These are phyloP conservation scores for Gamsiella multidivaricata DNA, from an alignment of 192 early-diverging fungal species.

Conservation along the genomic window DNA sequence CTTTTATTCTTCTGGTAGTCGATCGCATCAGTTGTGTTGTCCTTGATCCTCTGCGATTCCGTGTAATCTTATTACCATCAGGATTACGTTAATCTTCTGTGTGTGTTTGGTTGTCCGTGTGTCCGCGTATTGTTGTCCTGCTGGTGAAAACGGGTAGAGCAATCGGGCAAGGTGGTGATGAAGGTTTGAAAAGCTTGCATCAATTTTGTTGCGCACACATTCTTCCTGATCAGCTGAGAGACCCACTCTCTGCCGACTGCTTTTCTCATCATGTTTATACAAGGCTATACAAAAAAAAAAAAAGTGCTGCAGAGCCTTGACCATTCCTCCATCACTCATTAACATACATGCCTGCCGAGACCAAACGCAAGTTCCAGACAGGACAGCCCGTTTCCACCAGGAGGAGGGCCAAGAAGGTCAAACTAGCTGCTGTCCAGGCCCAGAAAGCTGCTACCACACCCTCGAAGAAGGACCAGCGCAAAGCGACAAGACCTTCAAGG, in stretches of 20 bases:
- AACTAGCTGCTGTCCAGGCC: conserved; percentile 19
- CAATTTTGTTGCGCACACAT: too few species aligned
- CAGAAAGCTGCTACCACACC: conserved; percentile 21
- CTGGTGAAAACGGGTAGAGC: too few species aligned
- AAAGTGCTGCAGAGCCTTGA: not conserved
- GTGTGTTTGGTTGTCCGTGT: too few species aligned
- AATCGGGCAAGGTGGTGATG: too few species aligned
- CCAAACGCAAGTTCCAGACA: conserved; percentile 49
- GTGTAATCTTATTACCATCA: too few species aligned
- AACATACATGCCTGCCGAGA: conserved; percentile 13
- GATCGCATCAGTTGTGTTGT: not conserved
- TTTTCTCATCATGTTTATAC: not conserved
- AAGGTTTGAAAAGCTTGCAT: too few species aligned
- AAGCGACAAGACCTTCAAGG: conserved; percentile 18
- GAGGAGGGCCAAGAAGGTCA: conserved; percentile 47
- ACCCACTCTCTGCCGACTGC: too few species aligned
- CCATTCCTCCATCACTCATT: not conserved
- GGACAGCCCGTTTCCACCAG: conserved; percentile 45
- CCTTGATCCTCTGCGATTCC: too few species aligned
- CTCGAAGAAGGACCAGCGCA: conserved; percentile 34
- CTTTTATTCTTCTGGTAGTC: not conserved
- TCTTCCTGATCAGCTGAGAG: too few species aligned
- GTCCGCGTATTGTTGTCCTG: too few species aligned
- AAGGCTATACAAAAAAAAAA: not conserved
- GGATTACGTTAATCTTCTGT: too few species aligned